A percentile compares a stretch with the other conserved stretches of the same genome.
These are phyloP conservation scores for Fusarium irregulare DNA, from an alignment of 2,329 filamentous ascomycete genomes.

Conservation along the genomic window DNA sequence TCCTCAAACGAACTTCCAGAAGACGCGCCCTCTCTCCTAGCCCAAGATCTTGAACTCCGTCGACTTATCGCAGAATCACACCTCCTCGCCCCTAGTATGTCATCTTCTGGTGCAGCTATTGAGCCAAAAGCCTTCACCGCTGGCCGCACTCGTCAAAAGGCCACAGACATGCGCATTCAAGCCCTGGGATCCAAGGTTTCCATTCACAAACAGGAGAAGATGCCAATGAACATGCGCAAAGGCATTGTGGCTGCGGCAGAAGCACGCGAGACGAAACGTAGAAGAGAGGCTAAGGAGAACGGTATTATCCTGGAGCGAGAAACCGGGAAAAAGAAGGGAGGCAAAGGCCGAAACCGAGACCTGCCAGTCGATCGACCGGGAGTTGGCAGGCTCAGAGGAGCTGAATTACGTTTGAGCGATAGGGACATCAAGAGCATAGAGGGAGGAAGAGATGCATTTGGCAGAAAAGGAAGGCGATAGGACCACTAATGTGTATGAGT, in stretches of 20 bases:
- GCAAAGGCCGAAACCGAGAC: slow-evolving; percentile 59
- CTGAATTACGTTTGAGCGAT: slow-evolving; percentile 81
- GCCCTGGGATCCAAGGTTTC: slow-evolving; percentile 82
- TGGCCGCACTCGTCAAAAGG: slow-evolving; percentile 82
- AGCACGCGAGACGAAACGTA: slow-evolving; percentile 74
- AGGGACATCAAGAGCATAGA: slow-evolving; percentile 80
- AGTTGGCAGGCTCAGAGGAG: slow-evolving; percentile 83
- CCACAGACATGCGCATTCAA: slow-evolving; percentile 85
- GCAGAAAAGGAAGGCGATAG: slow-evolving; percentile 52
- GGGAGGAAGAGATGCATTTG: slow-evolving; percentile 60
- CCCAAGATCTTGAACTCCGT: slow-evolving; percentile 92
- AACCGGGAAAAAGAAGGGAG: slow-evolving; percentile 54
- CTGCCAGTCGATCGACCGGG: slow-evolving; percentile 79
- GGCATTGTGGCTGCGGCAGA: slow-evolving; percentile 80
- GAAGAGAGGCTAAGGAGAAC: slow-evolving; percentile 86
- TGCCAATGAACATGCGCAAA: slow-evolving; percentile 88
- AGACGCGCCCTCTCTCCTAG: slow-evolving; percentile 76
- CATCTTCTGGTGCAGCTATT: slow-evolving; percentile 54
- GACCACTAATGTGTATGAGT: background rate
- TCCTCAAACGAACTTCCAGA: slow-evolving; percentile 59
- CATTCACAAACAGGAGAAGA: slow-evolving; percentile 81
- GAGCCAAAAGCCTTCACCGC: slow-evolving; percentile 58
- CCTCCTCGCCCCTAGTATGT: slow-evolving; percentile 70
- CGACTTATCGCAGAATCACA: slow-evolving; percentile 92
- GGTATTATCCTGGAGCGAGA: slow-evolving; percentile 84